phyloP scores from a whole-genome alignment of 2,329 filamentous ascomycete genomes.

The Lachnellula subtilissima region DNA sequence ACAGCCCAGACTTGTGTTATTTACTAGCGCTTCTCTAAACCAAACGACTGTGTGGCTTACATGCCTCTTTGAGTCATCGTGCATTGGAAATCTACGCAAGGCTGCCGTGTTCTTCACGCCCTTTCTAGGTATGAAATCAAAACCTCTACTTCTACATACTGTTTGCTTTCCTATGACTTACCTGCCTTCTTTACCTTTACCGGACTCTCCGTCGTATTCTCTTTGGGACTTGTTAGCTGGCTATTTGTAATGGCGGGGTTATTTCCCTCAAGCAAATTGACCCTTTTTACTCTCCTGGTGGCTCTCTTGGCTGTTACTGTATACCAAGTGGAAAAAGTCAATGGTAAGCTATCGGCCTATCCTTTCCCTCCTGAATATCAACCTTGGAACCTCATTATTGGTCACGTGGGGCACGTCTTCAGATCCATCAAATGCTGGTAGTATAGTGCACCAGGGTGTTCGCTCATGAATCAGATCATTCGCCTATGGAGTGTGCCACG shows the following conservation, averaged over 20 bases:
- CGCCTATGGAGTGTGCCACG: too few species aligned
- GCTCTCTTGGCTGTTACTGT: slow-evolving; percentile 16
- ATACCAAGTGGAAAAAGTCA: slow-evolving; percentile 14
- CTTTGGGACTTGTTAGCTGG: not conserved
- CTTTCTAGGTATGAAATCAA: slow-evolving; percentile 7
- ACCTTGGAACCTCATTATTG: too few species aligned
- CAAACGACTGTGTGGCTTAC: not conserved
- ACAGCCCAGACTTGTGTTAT: not conserved
- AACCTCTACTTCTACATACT: not conserved
- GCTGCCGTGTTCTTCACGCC: slow-evolving; percentile 9
- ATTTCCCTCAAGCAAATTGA: not conserved
- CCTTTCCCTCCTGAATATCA: not conserved
- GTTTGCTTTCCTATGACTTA: not conserved
- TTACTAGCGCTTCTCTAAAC: not conserved
- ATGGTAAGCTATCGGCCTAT: slow-evolving; percentile 18
- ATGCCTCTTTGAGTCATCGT: slow-evolving; percentile 6
- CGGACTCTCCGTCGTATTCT: not conserved
- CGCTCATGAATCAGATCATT: too few species aligned
- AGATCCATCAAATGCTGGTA: too few species aligned
- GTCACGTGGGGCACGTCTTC: too few species aligned
- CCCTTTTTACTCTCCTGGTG: slow-evolving; percentile 8
- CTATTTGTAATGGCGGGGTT: not conserved
- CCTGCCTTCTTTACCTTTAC: not conserved
- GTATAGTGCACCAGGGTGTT: too few species aligned
- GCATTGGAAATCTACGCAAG: slow-evolving; percentile 11